phyloP scores from a whole-genome alignment of 176 grass and related monocot genomes.

The Themeda triandra region DNA sequence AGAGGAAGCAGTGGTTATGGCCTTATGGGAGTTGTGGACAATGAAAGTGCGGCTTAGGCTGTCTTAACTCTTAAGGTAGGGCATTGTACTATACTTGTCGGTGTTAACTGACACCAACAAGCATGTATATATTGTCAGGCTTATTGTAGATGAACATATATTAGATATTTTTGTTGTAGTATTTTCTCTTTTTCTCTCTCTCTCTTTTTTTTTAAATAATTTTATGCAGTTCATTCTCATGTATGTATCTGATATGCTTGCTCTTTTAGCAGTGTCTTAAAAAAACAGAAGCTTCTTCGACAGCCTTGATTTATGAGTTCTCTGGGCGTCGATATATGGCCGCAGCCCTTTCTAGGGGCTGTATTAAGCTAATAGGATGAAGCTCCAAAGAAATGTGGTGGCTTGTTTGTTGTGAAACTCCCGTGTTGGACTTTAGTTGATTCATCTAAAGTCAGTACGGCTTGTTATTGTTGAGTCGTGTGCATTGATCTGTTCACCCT shows the following conservation, averaged over 20 bases:
- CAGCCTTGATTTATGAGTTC: too few species aligned
- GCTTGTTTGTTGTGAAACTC: too few species aligned
- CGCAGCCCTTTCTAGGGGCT: background rate
- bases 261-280: background rate
- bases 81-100: constrained; percentile 22
- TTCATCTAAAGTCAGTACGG: too few species aligned
- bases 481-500: too few species aligned
- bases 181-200: background rate
- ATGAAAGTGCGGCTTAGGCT: background rate
- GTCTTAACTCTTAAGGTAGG: constrained; percentile 8
- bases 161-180: background rate
- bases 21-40: background rate
- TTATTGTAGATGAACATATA: constrained; percentile 33
- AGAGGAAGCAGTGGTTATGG: background rate
- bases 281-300: background rate
- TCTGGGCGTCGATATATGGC: background rate
- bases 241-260: background rate
- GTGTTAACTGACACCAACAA: constrained; percentile 27
- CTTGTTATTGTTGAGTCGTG: too few species aligned
- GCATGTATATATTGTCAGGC: constrained; percentile 41
- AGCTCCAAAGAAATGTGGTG: background rate
- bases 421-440: too few species aligned
- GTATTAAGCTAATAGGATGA: background rate
- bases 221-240: background rate
- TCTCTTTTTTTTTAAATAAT: background rate